These are phyloP conservation scores for Hypoxylon cercidicola DNA, from an alignment of 495 filamentous ascomycete genomes.

Conservation along the genomic window DNA sequence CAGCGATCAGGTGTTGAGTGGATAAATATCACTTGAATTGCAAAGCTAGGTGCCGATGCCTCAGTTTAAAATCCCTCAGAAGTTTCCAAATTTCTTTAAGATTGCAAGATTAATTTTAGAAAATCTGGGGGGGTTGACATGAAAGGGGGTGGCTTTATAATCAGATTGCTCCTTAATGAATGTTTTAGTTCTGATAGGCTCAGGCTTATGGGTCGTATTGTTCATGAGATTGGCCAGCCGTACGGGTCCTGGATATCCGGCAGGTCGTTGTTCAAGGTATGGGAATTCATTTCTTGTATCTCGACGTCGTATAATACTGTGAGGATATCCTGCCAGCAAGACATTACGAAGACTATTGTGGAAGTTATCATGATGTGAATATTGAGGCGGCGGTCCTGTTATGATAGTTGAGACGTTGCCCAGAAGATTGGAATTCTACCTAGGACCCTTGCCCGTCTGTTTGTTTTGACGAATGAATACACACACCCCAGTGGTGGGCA, in stretches of 20 bases:
- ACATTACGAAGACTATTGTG: too few species aligned
- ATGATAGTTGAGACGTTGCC: too few species aligned
- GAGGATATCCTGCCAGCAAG: too few species aligned
- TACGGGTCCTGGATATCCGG: too few species aligned
- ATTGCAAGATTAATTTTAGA: constrained; percentile 33
- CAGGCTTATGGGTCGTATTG: constrained; percentile 10
- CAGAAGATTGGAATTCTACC: too few species aligned
- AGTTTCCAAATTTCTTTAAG: constrained; percentile 24
- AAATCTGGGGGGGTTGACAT: constrained; percentile 18
- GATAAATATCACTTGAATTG: constrained; percentile 25
- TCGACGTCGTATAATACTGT: too few species aligned
- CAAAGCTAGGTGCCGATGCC: constrained; percentile 20
- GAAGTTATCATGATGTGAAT: too few species aligned
- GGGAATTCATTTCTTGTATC: too few species aligned
- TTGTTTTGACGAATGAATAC: not conserved
- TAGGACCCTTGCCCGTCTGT: not conserved
- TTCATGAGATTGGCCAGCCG: constrained; percentile 25
- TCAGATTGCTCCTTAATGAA: constrained; percentile 33
- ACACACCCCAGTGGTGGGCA: not conserved
- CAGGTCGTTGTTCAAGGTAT: too few species aligned
- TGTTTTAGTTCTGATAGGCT: constrained; percentile 25
- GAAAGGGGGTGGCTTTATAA: constrained; percentile 24
- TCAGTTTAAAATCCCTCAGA: constrained; percentile 37
- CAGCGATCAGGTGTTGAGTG: constrained; percentile 27
- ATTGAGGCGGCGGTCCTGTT: too few species aligned